These are phyloP conservation scores for Platanthera guangdongensis DNA, from an alignment of 106 monocot genomes.

Conservation along the genomic window DNA sequence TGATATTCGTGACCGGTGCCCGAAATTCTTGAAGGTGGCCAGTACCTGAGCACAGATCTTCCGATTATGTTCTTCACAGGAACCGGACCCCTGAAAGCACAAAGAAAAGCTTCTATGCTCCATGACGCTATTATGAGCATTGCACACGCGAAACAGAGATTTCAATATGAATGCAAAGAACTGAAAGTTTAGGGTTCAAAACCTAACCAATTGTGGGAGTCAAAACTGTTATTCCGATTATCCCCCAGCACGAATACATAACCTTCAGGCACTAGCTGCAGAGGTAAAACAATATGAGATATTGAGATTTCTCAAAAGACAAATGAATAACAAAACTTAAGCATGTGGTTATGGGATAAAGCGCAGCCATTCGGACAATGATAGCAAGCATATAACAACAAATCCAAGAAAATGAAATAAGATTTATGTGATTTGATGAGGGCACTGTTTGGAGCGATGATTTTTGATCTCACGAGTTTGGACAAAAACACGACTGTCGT, in stretches of 20 bases:
- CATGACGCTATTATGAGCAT: neutral
- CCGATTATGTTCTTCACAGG: constrained; percentile 83
- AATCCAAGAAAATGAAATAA: too few species aligned
- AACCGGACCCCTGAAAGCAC: constrained; percentile 69
- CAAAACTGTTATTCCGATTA: constrained; percentile 90
- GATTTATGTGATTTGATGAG: too few species aligned
- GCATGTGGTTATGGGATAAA: too few species aligned
- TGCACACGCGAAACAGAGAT: neutral
- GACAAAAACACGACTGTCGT: too few species aligned
- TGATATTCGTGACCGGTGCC: constrained; percentile 49
- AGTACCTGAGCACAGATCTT: constrained; percentile 79
- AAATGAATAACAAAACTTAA: too few species aligned
- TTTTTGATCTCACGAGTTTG: too few species aligned
- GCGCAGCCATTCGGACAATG: too few species aligned
- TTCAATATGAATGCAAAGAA: neutral
- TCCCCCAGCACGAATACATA: constrained; percentile 96
- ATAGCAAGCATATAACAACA: too few species aligned
- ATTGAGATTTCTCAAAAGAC: too few species aligned
- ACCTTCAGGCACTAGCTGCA: constrained; percentile 81
- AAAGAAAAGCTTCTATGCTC: neutral
- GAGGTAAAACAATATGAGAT: neutral
- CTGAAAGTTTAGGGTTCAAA: neutral
- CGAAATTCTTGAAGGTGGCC: constrained; percentile 85
- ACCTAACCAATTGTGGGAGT: constrained; percentile 86
- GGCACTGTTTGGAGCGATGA: too few species aligned